A percentile compares a stretch with the other conserved stretches of the same genome.
These are phyloP conservation scores for Colletotrichum karsti DNA, from an alignment of 2,329 filamentous ascomycete species.

Conservation along the genomic window DNA sequence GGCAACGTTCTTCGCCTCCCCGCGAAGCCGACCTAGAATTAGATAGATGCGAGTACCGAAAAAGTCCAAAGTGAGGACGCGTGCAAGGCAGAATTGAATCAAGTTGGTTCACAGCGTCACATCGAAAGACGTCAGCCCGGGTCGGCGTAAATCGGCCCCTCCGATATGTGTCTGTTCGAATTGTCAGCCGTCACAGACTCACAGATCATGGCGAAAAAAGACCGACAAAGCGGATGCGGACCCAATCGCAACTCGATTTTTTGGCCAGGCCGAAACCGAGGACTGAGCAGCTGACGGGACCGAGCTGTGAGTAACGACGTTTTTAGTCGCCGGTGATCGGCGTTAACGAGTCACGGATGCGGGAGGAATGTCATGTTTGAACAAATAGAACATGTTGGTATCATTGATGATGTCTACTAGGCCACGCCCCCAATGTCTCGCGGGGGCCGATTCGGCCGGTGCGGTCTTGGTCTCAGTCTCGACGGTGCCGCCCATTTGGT, in stretches of 20 bases:
- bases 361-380: background rate
- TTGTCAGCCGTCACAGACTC: background rate
- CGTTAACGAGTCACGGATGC: background rate
- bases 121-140: background rate
- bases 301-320: background rate
- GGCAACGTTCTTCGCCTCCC: background rate
- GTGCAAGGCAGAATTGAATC: too few relatives aligned
- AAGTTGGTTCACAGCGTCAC: background rate
- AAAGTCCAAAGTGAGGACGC: too few relatives aligned
- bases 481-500: conserved; percentile 17
- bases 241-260: background rate
- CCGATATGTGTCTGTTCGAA: background rate
- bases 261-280: conserved; percentile 1
- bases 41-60: too few relatives aligned
- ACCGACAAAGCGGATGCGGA: background rate
- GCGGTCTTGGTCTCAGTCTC: background rate
- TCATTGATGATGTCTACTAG: conserved; percentile 21
- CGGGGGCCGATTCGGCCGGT: conserved; percentile 6
- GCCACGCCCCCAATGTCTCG: conserved; percentile 3
- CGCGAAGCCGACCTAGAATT: background rate
- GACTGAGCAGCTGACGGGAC: background rate
- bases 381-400: conserved; percentile 25
- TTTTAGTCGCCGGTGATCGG: background rate
- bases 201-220: background rate
- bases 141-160: background rate